These are phyloP conservation scores for Melaleuca quinquenervia DNA, from an alignment of 345 rosid species.

Conservation along the genomic window DNA sequence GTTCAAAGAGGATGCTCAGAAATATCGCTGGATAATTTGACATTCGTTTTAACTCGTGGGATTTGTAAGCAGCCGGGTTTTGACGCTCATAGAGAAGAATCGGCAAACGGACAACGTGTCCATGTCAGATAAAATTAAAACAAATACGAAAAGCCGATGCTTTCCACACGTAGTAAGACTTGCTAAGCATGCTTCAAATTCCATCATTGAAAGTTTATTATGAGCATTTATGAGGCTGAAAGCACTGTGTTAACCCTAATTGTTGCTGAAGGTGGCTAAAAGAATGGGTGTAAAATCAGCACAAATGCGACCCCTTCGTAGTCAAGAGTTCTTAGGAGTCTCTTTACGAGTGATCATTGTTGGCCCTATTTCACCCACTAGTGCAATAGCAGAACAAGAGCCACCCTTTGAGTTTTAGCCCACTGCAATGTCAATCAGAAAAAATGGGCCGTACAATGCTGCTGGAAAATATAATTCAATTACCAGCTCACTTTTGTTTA, in stretches of 20 bases:
- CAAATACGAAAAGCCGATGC: not conserved
- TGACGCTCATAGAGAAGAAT: too few species aligned
- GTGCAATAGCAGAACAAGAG: not conserved
- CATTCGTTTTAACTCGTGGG: too few species aligned
- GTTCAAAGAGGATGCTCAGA: not conserved
- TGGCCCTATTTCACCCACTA: not conserved
- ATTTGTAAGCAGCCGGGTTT: too few species aligned
- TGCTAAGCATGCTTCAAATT: not conserved
- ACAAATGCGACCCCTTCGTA: not conserved
- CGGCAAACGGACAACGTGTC: not conserved
- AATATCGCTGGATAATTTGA: not conserved
- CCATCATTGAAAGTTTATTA: not conserved
- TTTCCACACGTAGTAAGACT: not conserved
- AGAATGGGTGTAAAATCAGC: not conserved
- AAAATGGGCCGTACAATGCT: not conserved
- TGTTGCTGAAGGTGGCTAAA: not conserved
- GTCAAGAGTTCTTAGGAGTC: not conserved
- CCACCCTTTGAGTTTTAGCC: not conserved
- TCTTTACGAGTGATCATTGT: not conserved
- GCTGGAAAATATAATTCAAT: not conserved
- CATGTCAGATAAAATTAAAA: not conserved
- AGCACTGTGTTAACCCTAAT: not conserved
- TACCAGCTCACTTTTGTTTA: fast-evolving
- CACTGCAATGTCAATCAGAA: not conserved
- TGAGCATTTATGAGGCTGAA: not conserved